Evolutionary conservation across 139 green algal genomes (phyloP).

Genomic region (Volvox africanus): DNA sequence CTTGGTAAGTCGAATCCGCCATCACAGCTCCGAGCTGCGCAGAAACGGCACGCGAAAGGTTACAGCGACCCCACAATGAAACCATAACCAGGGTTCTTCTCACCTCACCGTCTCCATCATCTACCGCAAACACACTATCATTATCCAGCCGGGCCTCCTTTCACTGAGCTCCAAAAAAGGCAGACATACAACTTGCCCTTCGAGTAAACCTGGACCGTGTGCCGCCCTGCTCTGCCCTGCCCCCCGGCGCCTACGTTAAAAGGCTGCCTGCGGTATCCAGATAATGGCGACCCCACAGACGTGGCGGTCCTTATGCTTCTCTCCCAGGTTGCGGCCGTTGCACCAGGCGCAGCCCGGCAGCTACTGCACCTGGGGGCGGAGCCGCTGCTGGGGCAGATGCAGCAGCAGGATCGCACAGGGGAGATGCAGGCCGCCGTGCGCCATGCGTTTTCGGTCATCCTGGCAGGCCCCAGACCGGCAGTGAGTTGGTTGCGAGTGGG

Average conservation of each 20-base stretch:
- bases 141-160: too few relatives aligned
- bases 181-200: too few relatives aligned
- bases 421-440: slow-evolving; percentile 36
- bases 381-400: slow-evolving; percentile 38
- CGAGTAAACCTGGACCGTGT: too few relatives aligned
- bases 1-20: slow-evolving; percentile 44
- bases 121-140: too few relatives aligned
- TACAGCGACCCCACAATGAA: too few relatives aligned
- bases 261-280: not conserved
- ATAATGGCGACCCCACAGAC: slow-evolving; percentile 58
- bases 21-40: too few relatives aligned
- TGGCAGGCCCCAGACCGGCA: not conserved
- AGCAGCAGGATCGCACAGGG: not conserved
- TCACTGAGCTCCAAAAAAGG: too few relatives aligned
- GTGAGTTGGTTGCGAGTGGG: not conserved
- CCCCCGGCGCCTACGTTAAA: not conserved
- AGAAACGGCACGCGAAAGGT: too few relatives aligned
- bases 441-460: not conserved
- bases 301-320: slow-evolving; percentile 59
- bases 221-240: too few relatives aligned
- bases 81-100: too few relatives aligned
- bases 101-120: too few relatives aligned
- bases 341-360: slow-evolving; percentile 37
- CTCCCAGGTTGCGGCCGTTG: slow-evolving; percentile 16
- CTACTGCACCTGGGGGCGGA: slow-evolving; percentile 60